Evolutionary conservation across 1,284 basidiomycete genomes (phyloP).

Genomic region (Cutaneotrichosporon cavernicola): DNA sequence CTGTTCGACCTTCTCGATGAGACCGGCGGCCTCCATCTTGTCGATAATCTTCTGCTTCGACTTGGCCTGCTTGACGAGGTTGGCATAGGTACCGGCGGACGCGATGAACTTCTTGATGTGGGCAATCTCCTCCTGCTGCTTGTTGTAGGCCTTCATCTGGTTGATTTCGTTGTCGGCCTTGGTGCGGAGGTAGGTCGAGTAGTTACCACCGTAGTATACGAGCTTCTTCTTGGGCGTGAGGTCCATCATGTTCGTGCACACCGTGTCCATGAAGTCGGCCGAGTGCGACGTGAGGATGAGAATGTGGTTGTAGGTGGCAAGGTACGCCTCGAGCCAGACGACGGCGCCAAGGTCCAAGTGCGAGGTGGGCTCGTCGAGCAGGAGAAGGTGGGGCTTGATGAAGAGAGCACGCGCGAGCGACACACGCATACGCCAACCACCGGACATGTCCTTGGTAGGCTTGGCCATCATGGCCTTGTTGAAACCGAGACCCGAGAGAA

Average conservation of each 20-base stretch:
- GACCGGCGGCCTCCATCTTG: slow-evolving; percentile 99
- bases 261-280: slow-evolving; percentile 96
- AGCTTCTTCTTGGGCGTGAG: slow-evolving; percentile 65
- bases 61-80: slow-evolving; percentile 97
- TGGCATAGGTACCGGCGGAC: slow-evolving; percentile 97
- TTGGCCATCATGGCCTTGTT: slow-evolving; percentile 87
- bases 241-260: slow-evolving; percentile 98
- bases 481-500: slow-evolving; percentile 96
- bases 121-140: slow-evolving; percentile 97
- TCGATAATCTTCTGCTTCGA: slow-evolving; percentile 99
- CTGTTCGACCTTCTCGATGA: slow-evolving; percentile 82
- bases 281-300: slow-evolving; percentile 81
- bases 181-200: slow-evolving; percentile 92
- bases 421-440: slow-evolving; percentile 99
- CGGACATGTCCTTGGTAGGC: slow-evolving; percentile 97
- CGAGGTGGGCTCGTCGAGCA: slow-evolving; percentile 73
- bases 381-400: slow-evolving; percentile 89
- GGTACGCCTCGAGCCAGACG: slow-evolving; percentile 97
- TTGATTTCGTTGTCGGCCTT: slow-evolving; percentile 97
- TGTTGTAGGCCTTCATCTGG: slow-evolving; percentile 97
- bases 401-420: slow-evolving; percentile 94
- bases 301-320: slow-evolving; percentile 97
- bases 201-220: slow-evolving; percentile 94
- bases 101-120: slow-evolving; percentile 98
- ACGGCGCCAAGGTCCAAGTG: slow-evolving; percentile 91